Evolutionary conservation across 225 moss, liverwort and hornwort species (phyloP), one percentile per base, ranked within the genome.

Genomic region (Neckera pumila): DNA sequence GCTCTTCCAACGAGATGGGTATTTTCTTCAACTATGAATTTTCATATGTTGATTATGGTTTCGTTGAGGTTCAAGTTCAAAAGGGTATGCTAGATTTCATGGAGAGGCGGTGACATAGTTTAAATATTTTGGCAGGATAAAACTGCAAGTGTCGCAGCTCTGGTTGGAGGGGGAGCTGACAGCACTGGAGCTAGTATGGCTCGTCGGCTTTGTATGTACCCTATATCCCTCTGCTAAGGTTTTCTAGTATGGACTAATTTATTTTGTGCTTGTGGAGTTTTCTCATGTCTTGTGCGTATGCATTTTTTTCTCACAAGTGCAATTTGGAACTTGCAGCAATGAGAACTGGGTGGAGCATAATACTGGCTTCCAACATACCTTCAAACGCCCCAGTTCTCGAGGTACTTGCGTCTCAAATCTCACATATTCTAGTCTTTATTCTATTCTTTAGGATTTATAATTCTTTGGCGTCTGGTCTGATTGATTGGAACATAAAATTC

Each of bases 271-370:
- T 53, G 73, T 85, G 47, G 25, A 61, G 31, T 82, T 49, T 31
- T 57, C 31, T 76, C 49, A 82, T 73, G 51, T 76, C 59, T 47
- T 77, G 40, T 28, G 73, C 40, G 28, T 51, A 12, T 28, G 45
- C 13, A 27, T 79, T 86, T 85, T 57, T 57, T 61, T 77, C 84
- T 90, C 42, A 87, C 81, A 81, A 84, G 85, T 40, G 49, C 85
- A 36, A 65, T 61, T 40, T 78, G 87, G 78, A 61, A 73, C 59
- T 77, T 90, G 89, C 92, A 97, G 97, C 95, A 43, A 93, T 94
- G 92, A 97, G 92, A 93, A 97, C 97, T 53, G 98, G 98, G 66
- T 99, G 96, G 97, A 97, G 98, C 90, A 94, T 97, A 71, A 92
- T 97, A 49, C 91, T 99, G 86, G 97, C 96, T n/a, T 93, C 95